A percentile compares a stretch with the other conserved stretches of the same genome.
Conservation (phyloP, 352 stramenopile genomes). For the Phytophthora idaei region DNA sequence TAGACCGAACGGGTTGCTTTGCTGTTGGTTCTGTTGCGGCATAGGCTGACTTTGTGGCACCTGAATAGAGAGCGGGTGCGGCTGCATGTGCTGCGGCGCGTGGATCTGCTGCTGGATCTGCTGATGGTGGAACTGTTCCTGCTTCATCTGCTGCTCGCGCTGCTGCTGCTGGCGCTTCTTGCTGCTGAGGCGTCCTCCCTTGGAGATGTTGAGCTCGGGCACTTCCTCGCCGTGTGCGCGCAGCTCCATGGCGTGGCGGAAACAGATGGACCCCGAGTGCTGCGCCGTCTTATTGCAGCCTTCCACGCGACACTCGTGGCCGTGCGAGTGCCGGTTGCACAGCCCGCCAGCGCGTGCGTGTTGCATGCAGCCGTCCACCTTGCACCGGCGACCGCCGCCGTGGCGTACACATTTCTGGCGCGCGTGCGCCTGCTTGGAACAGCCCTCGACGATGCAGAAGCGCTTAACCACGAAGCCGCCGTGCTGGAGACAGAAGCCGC, state of each 20-base stretch:
- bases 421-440: constrained; percentile 78
- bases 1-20: constrained; percentile 53
- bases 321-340: constrained; percentile 79
- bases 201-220: constrained; percentile 78
- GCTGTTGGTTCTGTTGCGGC: constrained; percentile 31
- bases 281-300: constrained; percentile 85
- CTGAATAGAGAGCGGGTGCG: constrained; percentile 39
- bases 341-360: constrained; percentile 71
- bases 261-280: constrained; percentile 78
- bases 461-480: constrained; percentile 84
- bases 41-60: constrained; percentile 39
- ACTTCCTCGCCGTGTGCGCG: constrained; percentile 72
- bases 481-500: constrained; percentile 79
- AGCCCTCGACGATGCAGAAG: constrained; percentile 83
- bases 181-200: constrained; percentile 67
- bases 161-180: constrained; percentile 79
- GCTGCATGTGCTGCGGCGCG: constrained; percentile 33
- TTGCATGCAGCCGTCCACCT: constrained; percentile 77
- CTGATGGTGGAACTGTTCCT: constrained; percentile 80
- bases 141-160: constrained; percentile 71
- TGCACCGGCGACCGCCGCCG: constrained; percentile 69
- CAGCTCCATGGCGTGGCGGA: constrained; percentile 79
- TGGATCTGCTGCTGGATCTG: constrained; percentile 74
- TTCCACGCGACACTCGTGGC: constrained; percentile 75
- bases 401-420: constrained; percentile 81